Evolutionary conservation across 305 asterid species (phyloP), one percentile per base, ranked within the genome.

Genomic region (Striga hermonthica): DNA sequence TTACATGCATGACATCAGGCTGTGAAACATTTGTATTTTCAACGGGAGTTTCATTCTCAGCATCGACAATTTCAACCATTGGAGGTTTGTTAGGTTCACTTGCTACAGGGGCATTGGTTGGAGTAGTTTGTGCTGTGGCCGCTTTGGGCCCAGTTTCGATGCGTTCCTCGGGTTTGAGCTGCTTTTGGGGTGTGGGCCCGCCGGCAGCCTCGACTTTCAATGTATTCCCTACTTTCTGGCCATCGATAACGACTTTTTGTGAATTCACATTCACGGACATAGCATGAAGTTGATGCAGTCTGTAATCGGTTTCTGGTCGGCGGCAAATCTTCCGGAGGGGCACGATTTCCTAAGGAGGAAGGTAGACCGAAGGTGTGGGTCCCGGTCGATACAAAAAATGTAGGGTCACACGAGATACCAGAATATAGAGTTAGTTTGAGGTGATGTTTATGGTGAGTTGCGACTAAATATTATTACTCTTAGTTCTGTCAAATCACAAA

Each of bases 291-390:
- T 83, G 96, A 74, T 82, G 90, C 80, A 89, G 61, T 82, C 96
- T 77, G 66, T 81, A 82, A 79, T 89, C 95, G 63, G 95, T 86
- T 78, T 86, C 96, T 15, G 95, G 96, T 60, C 96, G 76, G 60
- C 95, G 95, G 57, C 95, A 89, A 62, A 89, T 73, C 83, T 89
- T 89, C 72, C 88, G 79, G 45, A 86, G 76, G 0, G 92, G 89
- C 64, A 89, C 96, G 69, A 89, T 89, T 82, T 89, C 96, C 95
- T 84, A 70, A 7, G 31, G 59, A 45, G 44, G 44, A 8, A 8
- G 44, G 8, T 1, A 39, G 9, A 1, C 44, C 44, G 3, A 22
- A 22, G 31, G 31, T 22, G 31, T 22, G 31, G 31, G 31, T 22
- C 31, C 31, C 31, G 31, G 31, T 2, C 31, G 31, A 39, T 1